These are phyloP conservation scores for Trichoderma sp. DNA, from an alignment of 2,329 filamentous ascomycete genomes.

Conservation along the genomic window DNA sequence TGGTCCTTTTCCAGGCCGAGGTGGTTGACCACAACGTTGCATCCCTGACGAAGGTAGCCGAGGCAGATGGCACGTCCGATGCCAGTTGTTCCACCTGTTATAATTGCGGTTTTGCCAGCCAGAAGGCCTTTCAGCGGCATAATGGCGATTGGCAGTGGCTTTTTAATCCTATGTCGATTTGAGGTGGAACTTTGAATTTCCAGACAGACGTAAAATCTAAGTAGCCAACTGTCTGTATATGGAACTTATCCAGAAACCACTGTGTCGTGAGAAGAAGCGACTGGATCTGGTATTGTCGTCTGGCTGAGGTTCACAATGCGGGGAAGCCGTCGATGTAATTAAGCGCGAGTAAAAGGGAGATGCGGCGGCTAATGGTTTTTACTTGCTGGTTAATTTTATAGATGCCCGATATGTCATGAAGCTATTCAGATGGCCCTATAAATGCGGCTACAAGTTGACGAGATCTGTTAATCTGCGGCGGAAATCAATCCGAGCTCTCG, in stretches of 20 bases:
- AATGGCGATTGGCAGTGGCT: neutral
- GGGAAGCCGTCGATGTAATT: neutral
- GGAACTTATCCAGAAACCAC: neutral
- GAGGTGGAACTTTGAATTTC: neutral
- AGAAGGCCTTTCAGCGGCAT: constrained; percentile 57
- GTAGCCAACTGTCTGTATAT: neutral
- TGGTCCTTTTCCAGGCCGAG: constrained; percentile 57
- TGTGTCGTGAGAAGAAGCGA: neutral
- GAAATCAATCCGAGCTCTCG: constrained; percentile 12
- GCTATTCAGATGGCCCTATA: neutral
- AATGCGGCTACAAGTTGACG: neutral
- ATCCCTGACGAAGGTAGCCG: constrained; percentile 73
- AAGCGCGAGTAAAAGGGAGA: neutral
- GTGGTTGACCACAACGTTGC: constrained; percentile 77
- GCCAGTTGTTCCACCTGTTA: constrained; percentile 82
- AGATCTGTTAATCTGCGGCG: neutral
- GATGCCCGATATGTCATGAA: neutral
- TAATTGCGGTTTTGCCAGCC: constrained; percentile 72
- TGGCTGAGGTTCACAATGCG: neutral
- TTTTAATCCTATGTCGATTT: neutral
- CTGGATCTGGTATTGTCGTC: neutral
- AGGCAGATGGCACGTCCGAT: constrained; percentile 84
- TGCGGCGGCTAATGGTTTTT: neutral
- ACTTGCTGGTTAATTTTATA: neutral
- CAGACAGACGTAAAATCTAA: neutral